Conservation (phyloP, 306 rosid species). For the Inga leiocalycina region DNA sequence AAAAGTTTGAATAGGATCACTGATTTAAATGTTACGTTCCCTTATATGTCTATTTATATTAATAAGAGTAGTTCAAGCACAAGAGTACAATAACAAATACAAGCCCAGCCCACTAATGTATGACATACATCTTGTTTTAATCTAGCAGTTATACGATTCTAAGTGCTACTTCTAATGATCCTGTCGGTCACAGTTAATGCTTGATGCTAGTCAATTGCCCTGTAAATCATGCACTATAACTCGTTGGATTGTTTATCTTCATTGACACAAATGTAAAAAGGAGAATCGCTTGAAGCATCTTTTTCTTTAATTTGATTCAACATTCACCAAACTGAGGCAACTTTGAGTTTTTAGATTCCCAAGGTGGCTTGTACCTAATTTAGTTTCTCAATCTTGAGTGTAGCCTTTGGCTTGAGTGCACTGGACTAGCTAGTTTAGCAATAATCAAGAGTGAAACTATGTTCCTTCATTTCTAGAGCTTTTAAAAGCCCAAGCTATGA, state of each 20-base stretch:
- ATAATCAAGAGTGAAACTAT: neutral
- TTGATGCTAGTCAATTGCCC: slow-evolving; percentile 5
- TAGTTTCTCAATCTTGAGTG: neutral
- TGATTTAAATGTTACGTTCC: neutral
- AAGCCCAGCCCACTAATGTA: neutral
- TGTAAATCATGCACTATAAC: neutral
- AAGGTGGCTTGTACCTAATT: neutral
- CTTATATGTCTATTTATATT: neutral
- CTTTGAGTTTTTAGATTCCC: neutral
- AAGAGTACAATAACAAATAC: neutral
- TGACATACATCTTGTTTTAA: neutral
- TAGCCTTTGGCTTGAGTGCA: neutral
- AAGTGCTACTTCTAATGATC: neutral
- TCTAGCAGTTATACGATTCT: neutral
- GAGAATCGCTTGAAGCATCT: slow-evolving; percentile 12
- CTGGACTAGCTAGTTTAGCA: neutral
- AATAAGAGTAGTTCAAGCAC: neutral
- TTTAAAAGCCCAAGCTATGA: neutral
- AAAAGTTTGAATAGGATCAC: neutral
- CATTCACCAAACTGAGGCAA: neutral
- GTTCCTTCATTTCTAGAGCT: neutral
- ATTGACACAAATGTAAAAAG: neutral
- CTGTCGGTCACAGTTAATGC: neutral
- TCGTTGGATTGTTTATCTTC: neutral
- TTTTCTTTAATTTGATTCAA: neutral